A percentile compares a stretch with the other conserved stretches of the same genome.
Evolutionary conservation across 78 protist species (phyloP).

Genomic region (Creolimax fragrantissima): DNA sequence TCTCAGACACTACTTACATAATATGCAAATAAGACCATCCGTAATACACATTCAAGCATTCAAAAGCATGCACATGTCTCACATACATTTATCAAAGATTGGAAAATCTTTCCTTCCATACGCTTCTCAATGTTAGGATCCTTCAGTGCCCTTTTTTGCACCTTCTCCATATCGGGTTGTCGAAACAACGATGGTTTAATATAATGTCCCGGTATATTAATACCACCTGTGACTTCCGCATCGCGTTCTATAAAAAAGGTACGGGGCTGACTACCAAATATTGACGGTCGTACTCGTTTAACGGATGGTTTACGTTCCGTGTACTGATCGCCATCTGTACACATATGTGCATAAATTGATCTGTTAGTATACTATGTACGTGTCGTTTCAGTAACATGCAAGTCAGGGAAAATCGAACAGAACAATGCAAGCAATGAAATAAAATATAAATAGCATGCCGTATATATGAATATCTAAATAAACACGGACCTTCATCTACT

Average conservation of each 20-base stretch:
- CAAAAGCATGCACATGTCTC: neutral
- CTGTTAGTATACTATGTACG: no score
- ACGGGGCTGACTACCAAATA: neutral
- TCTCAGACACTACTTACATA: neutral
- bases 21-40: neutral
- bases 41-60: neutral
- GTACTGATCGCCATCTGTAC: no score
- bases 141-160: neutral
- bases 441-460: neutral
- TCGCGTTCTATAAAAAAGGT: neutral
- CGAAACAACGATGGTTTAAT: neutral
- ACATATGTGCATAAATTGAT: no score
- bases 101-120: neutral
- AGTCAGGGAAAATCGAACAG: neutral
- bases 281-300: neutral
- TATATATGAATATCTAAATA: neutral
- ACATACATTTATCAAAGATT: neutral
- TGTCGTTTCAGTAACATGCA: no score
- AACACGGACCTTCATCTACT: neutral
- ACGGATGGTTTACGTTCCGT: neutral
- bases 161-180: neutral
- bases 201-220: neutral
- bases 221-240: neutral
- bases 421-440: neutral
- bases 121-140: neutral